Base-by-base conservation (phyloP, 495 filamentous ascomycete genomes). In the Trichoderma virens region DNA sequence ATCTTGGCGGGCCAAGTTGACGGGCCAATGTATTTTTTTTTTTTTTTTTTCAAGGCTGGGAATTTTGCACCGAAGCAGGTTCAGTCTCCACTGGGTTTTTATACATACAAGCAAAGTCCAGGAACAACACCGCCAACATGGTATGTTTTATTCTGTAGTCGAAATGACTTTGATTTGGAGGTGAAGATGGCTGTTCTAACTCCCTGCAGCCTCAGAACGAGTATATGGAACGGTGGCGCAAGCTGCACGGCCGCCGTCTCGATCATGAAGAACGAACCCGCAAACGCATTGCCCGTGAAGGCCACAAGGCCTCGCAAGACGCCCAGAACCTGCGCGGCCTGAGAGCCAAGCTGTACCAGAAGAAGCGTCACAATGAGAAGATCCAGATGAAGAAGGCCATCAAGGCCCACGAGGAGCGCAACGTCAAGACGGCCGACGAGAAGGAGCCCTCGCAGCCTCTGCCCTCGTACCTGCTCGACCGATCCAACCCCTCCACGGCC, bases 311-410 rank as follows among this genome's bases (percentile, higher is more conserved):
- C 62, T 93, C 90, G 59, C 79, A 92, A 69, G 85, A 97, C 77
- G 90, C 94, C 18, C 93, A 97, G 79, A 96, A 92, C 74, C 83
- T 97, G 69, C 86, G 87, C 66, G 94, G 95, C 67, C 84, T 97
- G 69, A 82, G 91, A 66, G 94, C 94, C 70, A 99, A 99, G 82
- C 82, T 96, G 71, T 90, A 96, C 81, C 88, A 91, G 75, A 90
- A 97, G 82, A 90, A 94, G 84, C 85, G 94, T 45, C 91, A 92
- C 78, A 85, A 89, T 71, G 90, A 98, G 79, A 99, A 99, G 88
- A 98, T 99, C 75, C 93, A 97, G 86, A 93, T 98, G 90, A 89
- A 90, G 77, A 97, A 98, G 85, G 82, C 86, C 70, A 96, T 98
- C 84, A 89, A 88, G 76, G 87, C 89, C 65, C 89, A 93, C 79